Evolutionary conservation across 306 rosid species (phyloP).

Genomic region (cucumber (Cucumis sativus)): DNA sequence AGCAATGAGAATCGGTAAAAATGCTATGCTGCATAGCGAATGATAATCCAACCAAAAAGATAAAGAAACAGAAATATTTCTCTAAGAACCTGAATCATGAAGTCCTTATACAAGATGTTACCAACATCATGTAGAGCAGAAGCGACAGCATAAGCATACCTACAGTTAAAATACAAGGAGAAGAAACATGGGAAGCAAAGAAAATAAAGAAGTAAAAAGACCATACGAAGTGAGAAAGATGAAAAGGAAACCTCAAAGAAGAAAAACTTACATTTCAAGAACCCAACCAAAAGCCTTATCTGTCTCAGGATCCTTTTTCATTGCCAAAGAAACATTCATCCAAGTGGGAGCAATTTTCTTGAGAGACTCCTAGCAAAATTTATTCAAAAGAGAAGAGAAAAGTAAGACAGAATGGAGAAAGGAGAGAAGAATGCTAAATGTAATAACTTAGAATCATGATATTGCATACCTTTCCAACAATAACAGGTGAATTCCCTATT

Average conservation of each 20-base stretch:
- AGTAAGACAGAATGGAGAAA: conserved; percentile 5
- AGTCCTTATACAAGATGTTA: conserved; percentile 77
- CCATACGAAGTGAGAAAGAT: neutral
- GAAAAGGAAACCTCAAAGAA: neutral
- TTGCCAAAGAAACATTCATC: conserved; percentile 96
- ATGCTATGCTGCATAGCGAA: neutral
- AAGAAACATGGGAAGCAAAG: neutral
- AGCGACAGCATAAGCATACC: conserved; percentile 95
- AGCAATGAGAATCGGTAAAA: neutral
- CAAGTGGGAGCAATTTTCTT: conserved; percentile 99
- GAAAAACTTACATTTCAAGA: conserved; percentile 77
- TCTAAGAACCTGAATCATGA: conserved; percentile 89
- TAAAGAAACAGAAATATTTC: neutral
- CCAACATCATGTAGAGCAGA: conserved; percentile 79
- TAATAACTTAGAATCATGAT: conserved; percentile 1
- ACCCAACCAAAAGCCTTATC: conserved; percentile 99
- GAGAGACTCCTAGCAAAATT: conserved; percentile 54
- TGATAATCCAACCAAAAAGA: neutral
- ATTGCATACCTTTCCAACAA: conserved; percentile 67
- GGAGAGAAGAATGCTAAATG: neutral
- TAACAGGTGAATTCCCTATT: conserved; percentile 95
- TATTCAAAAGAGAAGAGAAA: conserved; percentile 4
- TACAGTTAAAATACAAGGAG: conserved; percentile 18
- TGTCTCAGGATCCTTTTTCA: conserved; percentile 97
- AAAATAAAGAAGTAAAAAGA: conserved; percentile 2